A percentile compares a stretch with the other conserved stretches of the same genome.
phyloP scores from a whole-genome alignment of 2,329 filamentous ascomycete species.

The Lachnellula suecica region DNA sequence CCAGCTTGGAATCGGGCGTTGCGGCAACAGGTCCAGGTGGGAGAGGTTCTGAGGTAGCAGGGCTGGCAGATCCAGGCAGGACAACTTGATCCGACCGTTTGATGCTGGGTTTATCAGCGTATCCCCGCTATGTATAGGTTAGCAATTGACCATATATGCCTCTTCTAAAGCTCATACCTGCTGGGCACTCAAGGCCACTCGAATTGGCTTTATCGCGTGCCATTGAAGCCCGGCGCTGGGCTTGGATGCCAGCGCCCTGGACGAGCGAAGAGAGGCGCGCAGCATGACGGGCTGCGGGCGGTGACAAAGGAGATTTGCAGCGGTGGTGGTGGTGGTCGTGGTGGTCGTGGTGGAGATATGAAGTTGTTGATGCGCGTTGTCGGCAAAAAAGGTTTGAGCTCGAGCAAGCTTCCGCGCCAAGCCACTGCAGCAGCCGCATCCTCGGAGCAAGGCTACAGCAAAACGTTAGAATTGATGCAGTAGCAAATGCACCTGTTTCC shows the following conservation, averaged over 20 bases:
- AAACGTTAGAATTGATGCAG: too few relatives aligned
- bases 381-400: constrained; percentile 7
- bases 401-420: background rate
- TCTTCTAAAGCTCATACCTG: constrained; percentile 34
- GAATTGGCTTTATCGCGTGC: constrained; percentile 45
- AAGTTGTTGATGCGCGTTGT: constrained; percentile 11
- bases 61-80: constrained; percentile 47
- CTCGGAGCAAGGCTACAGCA: constrained; percentile 15
- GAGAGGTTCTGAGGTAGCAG: constrained; percentile 36
- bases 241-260: constrained; percentile 57
- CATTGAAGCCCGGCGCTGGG: constrained; percentile 58
- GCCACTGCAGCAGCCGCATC: constrained; percentile 9
- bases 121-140: constrained; percentile 61
- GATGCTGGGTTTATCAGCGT: constrained; percentile 52
- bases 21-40: constrained; percentile 31
- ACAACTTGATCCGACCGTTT: constrained; percentile 49
- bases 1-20: constrained; percentile 18
- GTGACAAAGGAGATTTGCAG: constrained; percentile 32
- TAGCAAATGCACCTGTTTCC: too few relatives aligned
- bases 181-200: constrained; percentile 31
- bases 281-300: constrained; percentile 59
- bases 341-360: constrained; percentile 25
- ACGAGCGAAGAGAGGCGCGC: constrained; percentile 67
- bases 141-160: constrained; percentile 10
- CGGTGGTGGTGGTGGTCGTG: too few relatives aligned